Conservation (phyloP, 805 yeast species). For the Hanseniaspora taiwanica region DNA sequence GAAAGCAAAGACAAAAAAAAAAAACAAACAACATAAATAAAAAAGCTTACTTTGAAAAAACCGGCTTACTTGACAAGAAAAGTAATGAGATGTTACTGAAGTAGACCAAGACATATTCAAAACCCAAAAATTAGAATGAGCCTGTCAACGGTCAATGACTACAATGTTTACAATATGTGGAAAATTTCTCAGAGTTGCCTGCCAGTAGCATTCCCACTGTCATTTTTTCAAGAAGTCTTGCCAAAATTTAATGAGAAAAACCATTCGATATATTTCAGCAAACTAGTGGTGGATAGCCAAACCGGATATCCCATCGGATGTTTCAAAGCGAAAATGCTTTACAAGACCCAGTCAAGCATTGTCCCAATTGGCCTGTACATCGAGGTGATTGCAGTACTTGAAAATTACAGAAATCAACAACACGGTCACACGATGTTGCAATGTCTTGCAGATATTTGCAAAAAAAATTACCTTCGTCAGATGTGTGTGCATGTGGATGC, state of each 20-base stretch:
- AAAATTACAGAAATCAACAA: conserved; percentile 46
- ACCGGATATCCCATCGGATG: conserved; percentile 74
- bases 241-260: conserved; percentile 4
- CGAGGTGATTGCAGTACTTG: conserved; percentile 54
- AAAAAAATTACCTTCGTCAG: conserved; percentile 28
- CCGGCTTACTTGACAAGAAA: background rate
- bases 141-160: conserved; percentile 16
- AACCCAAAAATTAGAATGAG: conserved; percentile 14
- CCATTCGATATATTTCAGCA: conserved; percentile 13
- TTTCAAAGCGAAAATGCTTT: conserved; percentile 41
- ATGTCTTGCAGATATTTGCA: conserved; percentile 44
- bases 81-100: background rate
- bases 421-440: conserved; percentile 48
- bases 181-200: conserved; percentile 11
- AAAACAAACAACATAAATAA: no score
- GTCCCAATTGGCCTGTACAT: conserved; percentile 45
- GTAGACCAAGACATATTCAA: background rate
- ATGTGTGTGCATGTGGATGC: conserved; percentile 40
- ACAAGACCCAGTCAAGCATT: conserved; percentile 25
- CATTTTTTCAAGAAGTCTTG: conserved; percentile 16
- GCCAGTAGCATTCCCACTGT: conserved; percentile 12
- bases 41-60: conserved; percentile 7
- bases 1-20: conserved; percentile 2
- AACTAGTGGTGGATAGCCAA: conserved; percentile 39
- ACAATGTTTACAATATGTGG: conserved; percentile 16